These are phyloP conservation scores for Protomyces inouyei DNA, from an alignment of 1,139 yeast genomes.

Conservation along the genomic window DNA sequence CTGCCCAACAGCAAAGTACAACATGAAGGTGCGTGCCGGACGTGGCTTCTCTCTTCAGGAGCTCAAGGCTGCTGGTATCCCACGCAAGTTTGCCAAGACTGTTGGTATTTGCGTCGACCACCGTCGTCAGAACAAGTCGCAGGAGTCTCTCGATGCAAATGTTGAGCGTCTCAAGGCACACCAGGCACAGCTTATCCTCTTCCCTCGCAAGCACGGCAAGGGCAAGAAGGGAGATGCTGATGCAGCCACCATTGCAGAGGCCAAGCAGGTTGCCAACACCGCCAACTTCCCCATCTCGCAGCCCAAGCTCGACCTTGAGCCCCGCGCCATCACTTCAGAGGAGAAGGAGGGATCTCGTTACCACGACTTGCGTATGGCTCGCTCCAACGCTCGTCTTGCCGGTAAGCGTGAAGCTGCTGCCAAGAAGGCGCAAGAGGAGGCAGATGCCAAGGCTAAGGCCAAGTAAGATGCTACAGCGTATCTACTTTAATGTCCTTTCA, in stretches of 20 bases:
- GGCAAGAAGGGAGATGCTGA: slow-evolving; percentile 48
- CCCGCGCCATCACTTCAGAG: slow-evolving; percentile 92
- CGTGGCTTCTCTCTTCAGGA: slow-evolving; percentile 98
- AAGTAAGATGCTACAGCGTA: slow-evolving; percentile 1
- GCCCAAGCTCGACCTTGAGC: slow-evolving; percentile 62
- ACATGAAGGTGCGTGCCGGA: slow-evolving; percentile 99
- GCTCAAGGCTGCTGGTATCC: slow-evolving; percentile 93
- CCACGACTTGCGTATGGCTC: slow-evolving; percentile 28
- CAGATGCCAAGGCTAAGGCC: slow-evolving; percentile 24
- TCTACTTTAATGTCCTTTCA: neutral
- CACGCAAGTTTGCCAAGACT: slow-evolving; percentile 95
- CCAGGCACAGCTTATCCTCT: slow-evolving; percentile 90
- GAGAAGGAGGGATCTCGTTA: slow-evolving; percentile 43
- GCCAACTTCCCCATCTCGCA: slow-evolving; percentile 91
- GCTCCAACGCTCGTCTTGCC: slow-evolving; percentile 22
- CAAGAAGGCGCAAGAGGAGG: slow-evolving; percentile 27
- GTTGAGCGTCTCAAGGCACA: slow-evolving; percentile 96
- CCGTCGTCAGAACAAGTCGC: slow-evolving; percentile 99
- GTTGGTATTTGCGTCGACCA: slow-evolving; percentile 98
- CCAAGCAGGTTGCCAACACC: slow-evolving; percentile 54
- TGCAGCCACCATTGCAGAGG: slow-evolving; percentile 66
- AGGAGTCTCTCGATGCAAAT: slow-evolving; percentile 90
- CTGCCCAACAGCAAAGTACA: slow-evolving; percentile 97
- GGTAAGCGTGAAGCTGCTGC: slow-evolving; percentile 27
- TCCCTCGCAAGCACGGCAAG: slow-evolving; percentile 80